Base-by-base conservation (phyloP, 1,139 yeast genomes). In the Debaryomyces coudertii region DNA sequence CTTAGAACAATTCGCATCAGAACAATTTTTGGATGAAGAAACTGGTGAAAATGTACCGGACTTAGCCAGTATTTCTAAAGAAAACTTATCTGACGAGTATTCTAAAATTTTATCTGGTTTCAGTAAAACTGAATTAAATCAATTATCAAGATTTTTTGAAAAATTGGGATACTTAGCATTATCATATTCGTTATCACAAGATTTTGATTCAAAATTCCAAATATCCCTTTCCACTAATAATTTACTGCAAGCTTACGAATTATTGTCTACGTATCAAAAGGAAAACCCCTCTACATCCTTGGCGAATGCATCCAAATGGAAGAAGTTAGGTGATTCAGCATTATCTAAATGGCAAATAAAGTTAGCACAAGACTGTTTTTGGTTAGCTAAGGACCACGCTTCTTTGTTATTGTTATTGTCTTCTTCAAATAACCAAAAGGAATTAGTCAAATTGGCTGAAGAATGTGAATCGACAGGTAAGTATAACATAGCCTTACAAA, bases 71-170 rank as follows among this genome's bases (percentile, higher is more conserved):
- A 81, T 83, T 46, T 87, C 93, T 12, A 72, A 79, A 50, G 83
- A 80, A 36, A 77, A 77, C 51, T 77, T 90, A 49, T 75, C 90
- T 40, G 83, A 80, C 40, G 83, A 79, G 47, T 80, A 82, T 53
- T 52, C 67, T 15, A 60, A 53, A 14, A 63, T 66, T 47, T 62
- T 73, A 42, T 54, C 69, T 7, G 77, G 78, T 39, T 79, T 87
- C 63, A 85, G 80, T 54, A 83, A 73, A 62, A 77, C 76, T 27
- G 97, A 95, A 61, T 75, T 82, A 57, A 77, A 83, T 55, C 90
- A 90, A 65, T 83, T 93, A 58, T 86, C 98, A 5, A 82, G 97
- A 64, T 95, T 93, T 70, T 80, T 93, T 59, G 98, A 95, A 70
- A 89, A 93, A 53, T 96, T 92, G 67, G 97, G 95, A 15, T 85